Evolutionary conservation across 2,329 filamentous ascomycete genomes (phyloP).

Genomic region (Epichloe uncinata): DNA sequence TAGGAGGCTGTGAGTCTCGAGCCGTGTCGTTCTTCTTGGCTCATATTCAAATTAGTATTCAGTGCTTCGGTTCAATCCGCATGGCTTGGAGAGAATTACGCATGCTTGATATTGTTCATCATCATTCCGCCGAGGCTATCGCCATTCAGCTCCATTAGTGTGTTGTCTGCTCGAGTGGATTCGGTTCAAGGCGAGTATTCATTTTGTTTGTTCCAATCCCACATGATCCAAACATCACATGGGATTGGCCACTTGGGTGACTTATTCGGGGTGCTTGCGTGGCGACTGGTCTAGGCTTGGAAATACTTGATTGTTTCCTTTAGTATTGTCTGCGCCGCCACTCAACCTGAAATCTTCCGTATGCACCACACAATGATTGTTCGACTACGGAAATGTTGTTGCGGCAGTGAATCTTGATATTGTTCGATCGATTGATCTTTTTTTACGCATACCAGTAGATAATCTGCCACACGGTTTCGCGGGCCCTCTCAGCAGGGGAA

Average conservation of each 20-base stretch:
- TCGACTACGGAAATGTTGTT: neutral
- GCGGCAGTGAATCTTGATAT: too few species aligned
- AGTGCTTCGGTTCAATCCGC: neutral
- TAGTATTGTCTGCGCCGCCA: slow-evolving; percentile 12
- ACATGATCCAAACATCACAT: neutral
- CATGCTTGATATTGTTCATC: slow-evolving; percentile 1
- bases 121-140: neutral
- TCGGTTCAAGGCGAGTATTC: neutral
- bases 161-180: too few species aligned
- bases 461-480: too few species aligned
- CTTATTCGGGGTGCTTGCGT: neutral
- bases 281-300: neutral
- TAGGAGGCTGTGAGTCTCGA: neutral
- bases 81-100: neutral
- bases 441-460: too few species aligned
- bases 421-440: too few species aligned
- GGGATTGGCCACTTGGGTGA: neutral
- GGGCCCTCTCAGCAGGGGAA: too few species aligned
- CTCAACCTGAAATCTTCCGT: neutral
- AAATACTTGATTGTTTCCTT: slow-evolving; percentile 2
- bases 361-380: neutral
- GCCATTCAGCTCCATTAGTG: neutral
- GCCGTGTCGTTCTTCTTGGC: neutral
- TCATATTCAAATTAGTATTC: neutral
- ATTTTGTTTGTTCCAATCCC: neutral